Evolutionary conservation across 176 grass and related monocot genomes (phyloP).

Genomic region (Aegilops bicornis): DNA sequence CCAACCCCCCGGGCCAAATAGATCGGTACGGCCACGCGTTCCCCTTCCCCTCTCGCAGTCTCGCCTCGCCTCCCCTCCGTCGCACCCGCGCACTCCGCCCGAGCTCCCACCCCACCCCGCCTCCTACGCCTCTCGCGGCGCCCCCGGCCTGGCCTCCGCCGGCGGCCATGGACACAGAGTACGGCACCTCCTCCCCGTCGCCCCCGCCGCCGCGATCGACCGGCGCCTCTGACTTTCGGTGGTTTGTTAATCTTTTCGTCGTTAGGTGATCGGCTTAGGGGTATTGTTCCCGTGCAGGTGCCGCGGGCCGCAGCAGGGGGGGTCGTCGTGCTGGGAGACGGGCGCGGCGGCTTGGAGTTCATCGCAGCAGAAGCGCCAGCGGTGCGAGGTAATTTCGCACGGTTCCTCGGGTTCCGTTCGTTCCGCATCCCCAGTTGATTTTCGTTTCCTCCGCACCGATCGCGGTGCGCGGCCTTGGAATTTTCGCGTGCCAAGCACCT

Average conservation of each 20-base stretch:
- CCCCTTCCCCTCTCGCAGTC: neutral
- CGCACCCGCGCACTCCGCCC: neutral
- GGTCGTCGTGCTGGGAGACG: constrained; percentile 30
- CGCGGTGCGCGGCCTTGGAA: neutral
- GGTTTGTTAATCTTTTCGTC: no score
- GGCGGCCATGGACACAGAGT: constrained; percentile 41
- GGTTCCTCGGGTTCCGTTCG: neutral
- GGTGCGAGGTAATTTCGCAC: constrained; percentile 37
- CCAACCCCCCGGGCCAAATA: constrained; percentile 13
- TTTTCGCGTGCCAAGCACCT: neutral
- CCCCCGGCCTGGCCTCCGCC: neutral
- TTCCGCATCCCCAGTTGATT: neutral
- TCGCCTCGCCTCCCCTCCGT: neutral
- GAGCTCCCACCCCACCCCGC: neutral
- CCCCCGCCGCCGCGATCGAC: neutral
- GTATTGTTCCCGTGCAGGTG: constrained; percentile 19
- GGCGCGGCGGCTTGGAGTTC: neutral
- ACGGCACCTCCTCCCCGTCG: neutral
- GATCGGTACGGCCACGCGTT: constrained; percentile 1
- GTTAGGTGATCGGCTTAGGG: neutral
- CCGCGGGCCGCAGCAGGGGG: constrained; percentile 35
- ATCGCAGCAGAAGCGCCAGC: constrained; percentile 50
- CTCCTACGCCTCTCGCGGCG: neutral
- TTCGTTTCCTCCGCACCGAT: neutral
- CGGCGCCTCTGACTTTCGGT: neutral